Base-by-base conservation (phyloP, 345 rosid genomes). In the Boechera retrofracta region DNA sequence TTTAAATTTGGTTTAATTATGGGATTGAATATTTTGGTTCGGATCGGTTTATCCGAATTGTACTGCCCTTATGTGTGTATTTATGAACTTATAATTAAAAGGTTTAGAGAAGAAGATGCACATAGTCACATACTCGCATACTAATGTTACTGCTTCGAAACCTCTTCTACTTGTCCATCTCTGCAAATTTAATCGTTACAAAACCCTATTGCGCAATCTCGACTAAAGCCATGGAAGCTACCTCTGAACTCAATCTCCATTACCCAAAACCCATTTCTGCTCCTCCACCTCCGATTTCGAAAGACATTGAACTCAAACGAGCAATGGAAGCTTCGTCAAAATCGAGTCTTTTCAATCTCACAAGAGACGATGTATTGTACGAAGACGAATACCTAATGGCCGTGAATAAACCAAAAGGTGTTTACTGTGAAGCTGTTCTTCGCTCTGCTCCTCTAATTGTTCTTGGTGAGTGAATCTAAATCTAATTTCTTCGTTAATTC, bases 351-450 rank as follows among this genome's bases (percentile, higher is more conserved):
- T 89, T 82, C 68, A 71, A 79, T 63, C 82, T 95, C 13, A 83
- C 85, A 24, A 66, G 77, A 70, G 68, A 73, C 41, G 72, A 84
- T 77, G 55, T 92, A 4, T 56, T 92, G 21, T 90, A 83, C 80
- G 96, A 94, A 83, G 98, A 94, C 73, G 88, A 92, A 60, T 89
- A 91, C 89, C 85, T 94, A 38, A 52, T 94, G 74, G 96, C 87
- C 10, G 89, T 90, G 5, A 86, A 92, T 64, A 92, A 94, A 76
- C 98, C 98, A 16, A 81, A 72, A 64, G 98, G 98, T 5, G 54
- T 94, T 58, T 91, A 94, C 82, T 94, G 97, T 59, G 98, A 94
- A 78, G 39, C 80, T 70, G 78, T 90, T 67, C 78, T 94, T 59
- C 87, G 82, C 33, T 83, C 94, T 28, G 85, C 75, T 66, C 88